Evolutionary conservation across 2,329 filamentous ascomycete species (phyloP).

Genomic region (Neonectria ditissima): DNA sequence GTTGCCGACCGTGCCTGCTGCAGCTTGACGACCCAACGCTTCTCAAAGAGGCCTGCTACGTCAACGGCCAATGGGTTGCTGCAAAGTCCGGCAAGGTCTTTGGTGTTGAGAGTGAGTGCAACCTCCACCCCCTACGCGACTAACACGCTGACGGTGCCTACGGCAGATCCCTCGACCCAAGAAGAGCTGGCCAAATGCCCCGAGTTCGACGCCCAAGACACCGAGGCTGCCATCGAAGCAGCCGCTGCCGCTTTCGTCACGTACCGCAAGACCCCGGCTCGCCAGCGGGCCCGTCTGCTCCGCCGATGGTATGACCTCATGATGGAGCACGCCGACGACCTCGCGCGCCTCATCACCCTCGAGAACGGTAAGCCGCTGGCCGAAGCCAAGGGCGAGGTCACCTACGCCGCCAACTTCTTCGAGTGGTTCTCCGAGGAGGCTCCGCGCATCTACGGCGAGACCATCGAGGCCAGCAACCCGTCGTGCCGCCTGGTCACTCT

Average conservation of each 20-base stretch:
- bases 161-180: conserved; percentile 76
- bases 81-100: conserved; percentile 80
- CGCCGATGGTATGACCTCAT: conserved; percentile 76
- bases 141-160: conserved; percentile 24
- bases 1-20: conserved; percentile 27
- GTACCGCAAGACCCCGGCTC: conserved; percentile 71
- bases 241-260: conserved; percentile 68
- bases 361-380: conserved; percentile 78
- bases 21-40: conserved; percentile 73
- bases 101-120: conserved; percentile 69
- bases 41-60: conserved; percentile 76
- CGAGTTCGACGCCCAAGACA: conserved; percentile 77
- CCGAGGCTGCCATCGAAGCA: conserved; percentile 75
- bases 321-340: conserved; percentile 73
- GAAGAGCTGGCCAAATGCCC: conserved; percentile 77
- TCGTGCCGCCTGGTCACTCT: conserved; percentile 62
- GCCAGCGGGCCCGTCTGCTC: conserved; percentile 69
- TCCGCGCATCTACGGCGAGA: conserved; percentile 57
- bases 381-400: conserved; percentile 68
- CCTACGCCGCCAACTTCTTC: conserved; percentile 70
- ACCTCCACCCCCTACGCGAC: conserved; percentile 17
- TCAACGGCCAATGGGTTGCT: conserved; percentile 82
- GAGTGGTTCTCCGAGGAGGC: conserved; percentile 76
- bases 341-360: conserved; percentile 75
- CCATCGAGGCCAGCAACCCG: conserved; percentile 68